phyloP scores from a whole-genome alignment of 768 basidiomycete species.

The Leccinum olivaceopallidum region DNA sequence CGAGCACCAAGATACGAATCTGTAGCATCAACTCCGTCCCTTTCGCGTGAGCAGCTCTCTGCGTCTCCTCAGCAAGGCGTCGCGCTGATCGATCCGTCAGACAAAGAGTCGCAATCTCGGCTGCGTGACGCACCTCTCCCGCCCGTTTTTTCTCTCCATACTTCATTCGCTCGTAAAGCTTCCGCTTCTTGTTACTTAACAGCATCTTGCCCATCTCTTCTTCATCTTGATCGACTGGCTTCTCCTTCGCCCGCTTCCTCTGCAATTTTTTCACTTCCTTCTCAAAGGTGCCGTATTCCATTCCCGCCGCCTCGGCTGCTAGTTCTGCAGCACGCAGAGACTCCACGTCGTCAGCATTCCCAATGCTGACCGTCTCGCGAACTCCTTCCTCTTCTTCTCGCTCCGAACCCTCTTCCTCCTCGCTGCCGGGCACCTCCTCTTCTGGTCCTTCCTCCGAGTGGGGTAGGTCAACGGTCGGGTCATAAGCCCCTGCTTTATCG shows the following conservation, averaged over 20 bases:
- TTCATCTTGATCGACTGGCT: conserved; percentile 46
- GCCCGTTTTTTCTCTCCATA: conserved; percentile 76
- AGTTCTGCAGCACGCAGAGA: conserved; percentile 85
- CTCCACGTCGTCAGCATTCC: conserved; percentile 54
- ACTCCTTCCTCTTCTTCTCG: conserved; percentile 26
- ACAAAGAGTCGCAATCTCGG: background rate
- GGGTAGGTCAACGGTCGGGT: conserved; percentile 48
- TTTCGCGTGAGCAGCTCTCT: conserved; percentile 48
- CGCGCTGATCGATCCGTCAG: conserved; percentile 46
- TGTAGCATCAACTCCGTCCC: background rate
- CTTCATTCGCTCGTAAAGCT: conserved; percentile 93
- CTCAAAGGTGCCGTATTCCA: conserved; percentile 79
- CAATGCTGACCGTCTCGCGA: conserved; percentile 33
- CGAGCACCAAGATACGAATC: background rate
- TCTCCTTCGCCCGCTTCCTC: conserved; percentile 40
- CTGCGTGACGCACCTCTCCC: conserved; percentile 63
- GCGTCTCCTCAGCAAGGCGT: conserved; percentile 59
- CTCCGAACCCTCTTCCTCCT: conserved; percentile 29
- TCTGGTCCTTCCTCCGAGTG: conserved; percentile 23
- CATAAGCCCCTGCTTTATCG: conserved; percentile 74
- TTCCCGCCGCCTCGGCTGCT: conserved; percentile 85
- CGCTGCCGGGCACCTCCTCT: conserved; percentile 33
- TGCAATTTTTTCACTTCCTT: conserved; percentile 65
- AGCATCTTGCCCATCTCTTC: conserved; percentile 96
- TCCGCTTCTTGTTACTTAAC: conserved; percentile 94